These are phyloP conservation scores for Melanopsichium pennsylvanicum DNA, from an alignment of 1,284 basidiomycete species.

Conservation along the genomic window DNA sequence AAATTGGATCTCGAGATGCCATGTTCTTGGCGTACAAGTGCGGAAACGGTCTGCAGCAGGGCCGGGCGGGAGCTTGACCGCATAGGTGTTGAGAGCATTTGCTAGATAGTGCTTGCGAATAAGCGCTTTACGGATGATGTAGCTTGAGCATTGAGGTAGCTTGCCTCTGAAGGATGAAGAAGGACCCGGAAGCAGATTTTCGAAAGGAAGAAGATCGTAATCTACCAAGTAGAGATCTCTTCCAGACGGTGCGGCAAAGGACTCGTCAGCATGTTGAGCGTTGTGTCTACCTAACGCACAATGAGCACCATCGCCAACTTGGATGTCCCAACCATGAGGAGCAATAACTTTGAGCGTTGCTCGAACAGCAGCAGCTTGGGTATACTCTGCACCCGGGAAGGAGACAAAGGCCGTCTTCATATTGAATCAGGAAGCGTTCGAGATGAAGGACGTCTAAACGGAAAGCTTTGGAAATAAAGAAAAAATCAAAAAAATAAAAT, in stretches of 20 bases:
- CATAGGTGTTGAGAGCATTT: conserved; percentile 71
- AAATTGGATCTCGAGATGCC: conserved; percentile 86
- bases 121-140: conserved; percentile 87
- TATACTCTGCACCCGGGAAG: conserved; percentile 62
- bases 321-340: conserved; percentile 43
- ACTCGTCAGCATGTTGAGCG: conserved; percentile 1
- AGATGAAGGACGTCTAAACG: background rate
- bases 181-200: conserved; percentile 35
- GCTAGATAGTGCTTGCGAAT: conserved; percentile 95
- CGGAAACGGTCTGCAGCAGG: conserved; percentile 11
- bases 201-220: conserved; percentile 63
- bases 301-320: conserved; percentile 10
- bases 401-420: conserved; percentile 36
- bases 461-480: background rate
- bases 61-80: conserved; percentile 43
- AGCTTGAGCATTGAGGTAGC: conserved; percentile 78
- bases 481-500: background rate
- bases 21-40: conserved; percentile 75
- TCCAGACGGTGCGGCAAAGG: conserved; percentile 2
- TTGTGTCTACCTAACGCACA: background rate
- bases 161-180: conserved; percentile 14
- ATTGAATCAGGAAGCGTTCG: no score
- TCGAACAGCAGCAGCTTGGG: conserved; percentile 47
- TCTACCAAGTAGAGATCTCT: conserved; percentile 55
- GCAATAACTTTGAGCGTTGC: conserved; percentile 42